Evolutionary conservation across 2,329 filamentous ascomycete genomes (phyloP).

Genomic region (Alternaria sp.): DNA sequence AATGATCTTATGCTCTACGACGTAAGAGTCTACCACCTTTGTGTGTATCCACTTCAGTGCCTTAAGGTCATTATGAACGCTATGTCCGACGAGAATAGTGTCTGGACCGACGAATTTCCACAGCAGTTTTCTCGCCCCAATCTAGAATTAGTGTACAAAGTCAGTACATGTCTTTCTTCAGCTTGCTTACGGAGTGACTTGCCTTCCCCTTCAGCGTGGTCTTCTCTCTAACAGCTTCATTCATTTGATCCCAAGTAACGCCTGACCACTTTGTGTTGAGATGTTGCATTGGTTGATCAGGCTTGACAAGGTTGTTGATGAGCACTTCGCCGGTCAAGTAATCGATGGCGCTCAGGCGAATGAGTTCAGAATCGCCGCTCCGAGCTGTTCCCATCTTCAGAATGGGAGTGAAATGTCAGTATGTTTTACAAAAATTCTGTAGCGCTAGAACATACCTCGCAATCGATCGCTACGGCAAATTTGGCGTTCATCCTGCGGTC

Average conservation of each 20-base stretch:
- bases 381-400: slow-evolving; percentile 56
- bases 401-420: background rate
- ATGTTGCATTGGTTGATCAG: slow-evolving; percentile 55
- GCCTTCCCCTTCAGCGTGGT: slow-evolving; percentile 51
- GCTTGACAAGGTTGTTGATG: slow-evolving; percentile 60
- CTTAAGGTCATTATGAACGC: slow-evolving; percentile 51
- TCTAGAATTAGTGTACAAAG: background rate
- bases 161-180: background rate
- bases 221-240: slow-evolving; percentile 38
- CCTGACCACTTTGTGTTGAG: slow-evolving; percentile 61
- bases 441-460: slow-evolving; percentile 44
- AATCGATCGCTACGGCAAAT: slow-evolving; percentile 57
- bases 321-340: slow-evolving; percentile 58
- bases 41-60: slow-evolving; percentile 58
- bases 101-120: slow-evolving; percentile 54
- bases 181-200: background rate
- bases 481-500: background rate
- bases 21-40: slow-evolving; percentile 54
- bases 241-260: slow-evolving; percentile 51
- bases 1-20: slow-evolving; percentile 22
- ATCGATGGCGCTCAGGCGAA: slow-evolving; percentile 58
- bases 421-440: background rate
- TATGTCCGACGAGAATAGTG: slow-evolving; percentile 60
- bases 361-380: slow-evolving; percentile 57
- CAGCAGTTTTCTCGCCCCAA: slow-evolving; percentile 52